Evolutionary conservation across 2,329 filamentous ascomycete genomes (phyloP).

Genomic region (Phialemoniopsis sp.): DNA sequence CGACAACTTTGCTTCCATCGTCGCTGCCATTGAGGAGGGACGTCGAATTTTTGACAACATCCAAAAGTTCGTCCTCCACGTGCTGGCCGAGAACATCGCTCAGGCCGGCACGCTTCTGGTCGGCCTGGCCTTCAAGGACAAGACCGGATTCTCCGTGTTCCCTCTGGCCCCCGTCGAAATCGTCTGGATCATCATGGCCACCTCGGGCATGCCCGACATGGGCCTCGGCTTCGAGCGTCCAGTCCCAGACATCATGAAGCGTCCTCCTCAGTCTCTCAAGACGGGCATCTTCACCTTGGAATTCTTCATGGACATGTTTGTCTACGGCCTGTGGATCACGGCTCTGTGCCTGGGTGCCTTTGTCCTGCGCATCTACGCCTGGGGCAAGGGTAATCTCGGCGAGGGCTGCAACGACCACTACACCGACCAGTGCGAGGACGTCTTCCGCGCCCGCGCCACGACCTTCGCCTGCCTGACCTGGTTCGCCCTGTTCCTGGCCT

Average conservation of each 20-base stretch:
- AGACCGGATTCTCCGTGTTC: constrained; percentile 55
- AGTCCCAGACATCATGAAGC: constrained; percentile 55
- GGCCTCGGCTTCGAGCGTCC: constrained; percentile 63
- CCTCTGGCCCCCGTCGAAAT: constrained; percentile 64
- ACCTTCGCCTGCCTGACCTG: constrained; percentile 64
- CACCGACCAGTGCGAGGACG: constrained; percentile 42
- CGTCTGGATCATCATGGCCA: constrained; percentile 70
- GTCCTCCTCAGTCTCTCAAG: constrained; percentile 53
- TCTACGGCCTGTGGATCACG: constrained; percentile 39
- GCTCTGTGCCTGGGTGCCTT: constrained; percentile 5
- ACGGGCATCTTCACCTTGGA: constrained; percentile 55
- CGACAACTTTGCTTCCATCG: constrained; percentile 68
- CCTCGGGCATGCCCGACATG: constrained; percentile 63
- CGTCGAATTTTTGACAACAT: constrained; percentile 63
- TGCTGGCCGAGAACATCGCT: constrained; percentile 58
- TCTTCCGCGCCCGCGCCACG: constrained; percentile 62
- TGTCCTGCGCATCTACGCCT: constrained; percentile 21
- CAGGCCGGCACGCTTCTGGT: constrained; percentile 60
- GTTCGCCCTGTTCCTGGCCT: constrained; percentile 65
- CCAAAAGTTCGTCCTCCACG: constrained; percentile 61
- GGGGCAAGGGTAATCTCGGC: constrained; percentile 43
- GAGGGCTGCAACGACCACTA: constrained; percentile 48
- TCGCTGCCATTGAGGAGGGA: constrained; percentile 64
- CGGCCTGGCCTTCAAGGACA: constrained; percentile 62
- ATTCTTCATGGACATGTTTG: constrained; percentile 54